Percentiles rank a stretch among this genome's conserved stretches.
phyloP scores from a whole-genome alignment of 768 basidiomycete species.

The Auricularia auricula-judae region DNA sequence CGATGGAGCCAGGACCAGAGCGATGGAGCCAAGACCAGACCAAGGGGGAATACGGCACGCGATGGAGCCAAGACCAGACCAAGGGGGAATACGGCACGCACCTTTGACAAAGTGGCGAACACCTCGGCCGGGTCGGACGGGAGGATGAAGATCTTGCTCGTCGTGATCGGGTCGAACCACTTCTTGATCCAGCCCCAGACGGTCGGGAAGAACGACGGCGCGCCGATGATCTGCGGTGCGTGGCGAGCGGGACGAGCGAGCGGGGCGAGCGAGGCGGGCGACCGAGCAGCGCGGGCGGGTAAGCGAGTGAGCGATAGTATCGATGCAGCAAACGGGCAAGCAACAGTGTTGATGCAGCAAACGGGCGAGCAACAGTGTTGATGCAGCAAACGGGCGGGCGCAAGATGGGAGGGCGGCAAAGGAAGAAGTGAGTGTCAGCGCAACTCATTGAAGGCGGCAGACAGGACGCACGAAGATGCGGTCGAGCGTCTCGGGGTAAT shows the following conservation, averaged over 20 bases:
- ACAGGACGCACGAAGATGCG: conserved; percentile 30
- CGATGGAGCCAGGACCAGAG: too few species aligned
- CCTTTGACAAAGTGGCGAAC: background rate
- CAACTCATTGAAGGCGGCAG: background rate
- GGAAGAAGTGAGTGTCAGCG: conserved; percentile 5
- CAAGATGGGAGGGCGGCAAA: background rate
- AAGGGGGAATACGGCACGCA: background rate
- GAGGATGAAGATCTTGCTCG: conserved; percentile 66
- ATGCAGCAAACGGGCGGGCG: too few species aligned
- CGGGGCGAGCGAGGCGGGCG: background rate
- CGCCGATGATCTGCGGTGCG: conserved; percentile 43
- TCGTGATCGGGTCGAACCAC: conserved; percentile 74
- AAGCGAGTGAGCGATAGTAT: too few species aligned
- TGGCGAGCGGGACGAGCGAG: background rate
- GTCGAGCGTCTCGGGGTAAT: conserved; percentile 71
- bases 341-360: too few species aligned
- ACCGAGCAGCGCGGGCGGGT: background rate
- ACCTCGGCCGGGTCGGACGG: background rate
- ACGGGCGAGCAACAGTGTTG: too few species aligned
- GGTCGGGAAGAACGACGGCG: conserved; percentile 72
- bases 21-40: too few species aligned
- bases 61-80: too few species aligned
- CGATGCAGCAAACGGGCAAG: too few species aligned
- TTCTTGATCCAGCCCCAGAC: conserved; percentile 82
- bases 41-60: too few species aligned